Evolutionary conservation across 108 stramenopile genomes (phyloP).

Genomic region (Cylindrotheca fusiformis): DNA sequence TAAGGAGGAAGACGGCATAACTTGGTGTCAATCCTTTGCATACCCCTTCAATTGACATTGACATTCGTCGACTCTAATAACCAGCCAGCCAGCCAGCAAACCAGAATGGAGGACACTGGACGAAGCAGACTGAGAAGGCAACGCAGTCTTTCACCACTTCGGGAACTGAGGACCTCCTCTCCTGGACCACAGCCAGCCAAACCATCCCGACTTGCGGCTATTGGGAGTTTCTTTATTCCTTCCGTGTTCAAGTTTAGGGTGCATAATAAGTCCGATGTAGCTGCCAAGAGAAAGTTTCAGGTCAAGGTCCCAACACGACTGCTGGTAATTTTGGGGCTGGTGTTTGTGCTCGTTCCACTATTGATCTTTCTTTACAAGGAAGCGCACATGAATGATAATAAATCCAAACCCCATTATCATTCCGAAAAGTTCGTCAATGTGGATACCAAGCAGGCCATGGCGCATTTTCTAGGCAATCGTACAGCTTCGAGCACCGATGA

Average conservation of each 20-base stretch:
- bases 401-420: slow-evolving; percentile 21
- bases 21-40: no score
- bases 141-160: not conserved
- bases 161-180: not conserved
- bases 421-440: slow-evolving; percentile 23
- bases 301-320: slow-evolving; percentile 38
- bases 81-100: no score
- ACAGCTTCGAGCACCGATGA: not conserved
- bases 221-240: not conserved
- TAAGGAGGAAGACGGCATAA: no score
- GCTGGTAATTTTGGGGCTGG: slow-evolving; percentile 21
- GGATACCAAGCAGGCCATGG: slow-evolving; percentile 9
- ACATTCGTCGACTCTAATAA: no score
- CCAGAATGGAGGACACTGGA: not conserved
- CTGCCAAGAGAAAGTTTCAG: slow-evolving; percentile 23
- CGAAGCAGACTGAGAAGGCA: not conserved
- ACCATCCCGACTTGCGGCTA: not conserved
- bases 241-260: not conserved
- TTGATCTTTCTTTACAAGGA: slow-evolving; percentile 34
- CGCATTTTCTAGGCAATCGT: slow-evolving; percentile 1
- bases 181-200: not conserved
- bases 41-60: no score
- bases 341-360: slow-evolving; percentile 30
- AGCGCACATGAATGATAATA: slow-evolving; percentile 24
- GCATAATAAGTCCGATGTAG: slow-evolving; percentile 2